Conservation (phyloP, 208 protist genomes). For the Entamoeba invadens region DNA sequence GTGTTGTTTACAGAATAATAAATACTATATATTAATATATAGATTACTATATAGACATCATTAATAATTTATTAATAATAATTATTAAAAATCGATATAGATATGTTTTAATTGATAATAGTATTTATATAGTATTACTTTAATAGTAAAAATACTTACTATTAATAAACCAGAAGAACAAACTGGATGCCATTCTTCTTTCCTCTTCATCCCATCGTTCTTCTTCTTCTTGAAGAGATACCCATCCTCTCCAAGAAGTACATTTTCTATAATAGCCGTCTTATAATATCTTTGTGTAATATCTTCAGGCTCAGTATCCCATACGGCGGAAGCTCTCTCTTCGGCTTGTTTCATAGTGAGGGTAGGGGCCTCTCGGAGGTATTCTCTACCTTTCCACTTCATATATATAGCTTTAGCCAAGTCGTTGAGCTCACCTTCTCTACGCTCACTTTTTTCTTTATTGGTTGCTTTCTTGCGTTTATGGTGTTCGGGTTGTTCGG, state of each 20-base stretch:
- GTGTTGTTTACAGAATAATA: neutral
- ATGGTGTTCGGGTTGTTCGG: too few relatives aligned
- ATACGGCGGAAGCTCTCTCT: neutral
- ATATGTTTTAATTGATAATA: too few relatives aligned
- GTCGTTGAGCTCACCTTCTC: neutral
- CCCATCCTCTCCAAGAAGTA: neutral
- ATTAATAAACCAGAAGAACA: too few relatives aligned
- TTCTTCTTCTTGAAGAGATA: neutral
- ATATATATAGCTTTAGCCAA: neutral
- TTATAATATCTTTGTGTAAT: neutral
- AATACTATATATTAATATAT: neutral
- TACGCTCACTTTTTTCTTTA: neutral
- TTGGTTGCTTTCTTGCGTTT: neutral
- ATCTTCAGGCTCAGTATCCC: neutral
- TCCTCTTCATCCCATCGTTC: neutral
- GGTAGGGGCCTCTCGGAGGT: neutral
- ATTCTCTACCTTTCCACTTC: neutral
- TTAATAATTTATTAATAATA: too few relatives aligned
- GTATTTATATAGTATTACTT: neutral
- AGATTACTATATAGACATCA: neutral
- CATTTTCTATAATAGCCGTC: neutral
- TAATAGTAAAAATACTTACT: neutral
- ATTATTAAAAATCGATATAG: too few relatives aligned
- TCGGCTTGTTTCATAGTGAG: neutral
- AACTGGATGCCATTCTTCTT: conserved; percentile 1